Conservation (phyloP, 1,284 basidiomycete species). For the Gymnopus androsaceus region DNA sequence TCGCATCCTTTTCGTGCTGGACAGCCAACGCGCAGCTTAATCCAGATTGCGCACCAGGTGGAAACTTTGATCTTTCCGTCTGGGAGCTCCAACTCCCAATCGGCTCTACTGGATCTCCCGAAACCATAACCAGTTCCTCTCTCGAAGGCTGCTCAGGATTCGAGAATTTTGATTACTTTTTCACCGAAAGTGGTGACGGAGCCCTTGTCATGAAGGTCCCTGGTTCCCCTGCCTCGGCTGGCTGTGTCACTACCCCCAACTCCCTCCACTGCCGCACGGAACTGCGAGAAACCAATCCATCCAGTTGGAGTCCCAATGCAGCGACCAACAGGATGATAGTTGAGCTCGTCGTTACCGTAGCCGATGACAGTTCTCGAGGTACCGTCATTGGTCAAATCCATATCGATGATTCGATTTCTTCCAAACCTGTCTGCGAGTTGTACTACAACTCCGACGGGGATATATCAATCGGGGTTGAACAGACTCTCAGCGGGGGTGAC, state of each 20-base stretch:
- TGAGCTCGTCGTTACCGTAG: not conserved
- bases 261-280: constrained; percentile 12
- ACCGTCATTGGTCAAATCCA: constrained; percentile 15
- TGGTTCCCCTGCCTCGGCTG: not conserved
- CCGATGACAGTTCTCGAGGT: constrained; percentile 6
- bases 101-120: constrained; percentile 7
- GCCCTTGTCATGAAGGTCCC: not conserved
- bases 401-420: constrained; percentile 9
- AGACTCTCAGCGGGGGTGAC: constrained; percentile 2
- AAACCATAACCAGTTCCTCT: constrained; percentile 7
- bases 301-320: constrained; percentile 9
- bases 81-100: constrained; percentile 16
- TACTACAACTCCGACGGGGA: constrained; percentile 11
- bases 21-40: not conserved
- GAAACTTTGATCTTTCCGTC: constrained; percentile 12
- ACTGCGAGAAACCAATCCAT: constrained; percentile 6
- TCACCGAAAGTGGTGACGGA: constrained; percentile 8
- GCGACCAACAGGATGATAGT: constrained; percentile 9
- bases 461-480: constrained; percentile 11
- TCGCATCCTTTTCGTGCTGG: not conserved
- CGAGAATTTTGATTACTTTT: constrained; percentile 11
- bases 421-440: constrained; percentile 12
- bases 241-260: constrained; percentile 12
- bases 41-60: constrained; percentile 8
- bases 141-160: constrained; percentile 9